These are phyloP conservation scores for Elaeagnus macrophylla DNA, from an alignment of 306 rosid genomes.

Conservation along the genomic window DNA sequence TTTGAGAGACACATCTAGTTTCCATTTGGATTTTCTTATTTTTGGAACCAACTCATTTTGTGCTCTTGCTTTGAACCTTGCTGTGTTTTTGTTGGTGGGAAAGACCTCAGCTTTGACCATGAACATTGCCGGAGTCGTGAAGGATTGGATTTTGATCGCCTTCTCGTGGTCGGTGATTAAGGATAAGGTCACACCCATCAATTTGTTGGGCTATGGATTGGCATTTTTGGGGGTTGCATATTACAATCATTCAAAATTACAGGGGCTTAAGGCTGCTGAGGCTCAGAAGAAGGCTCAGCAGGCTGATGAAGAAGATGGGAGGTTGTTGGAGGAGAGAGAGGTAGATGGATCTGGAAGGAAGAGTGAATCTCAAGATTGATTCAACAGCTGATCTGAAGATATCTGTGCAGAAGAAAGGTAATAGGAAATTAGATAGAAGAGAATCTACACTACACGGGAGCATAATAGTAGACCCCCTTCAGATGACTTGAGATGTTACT, in stretches of 20 bases:
- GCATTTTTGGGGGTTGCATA: no score
- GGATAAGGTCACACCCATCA: slow-evolving; percentile 76
- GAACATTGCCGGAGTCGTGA: slow-evolving; percentile 97
- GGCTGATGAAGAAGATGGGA: slow-evolving; percentile 82
- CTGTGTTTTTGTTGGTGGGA: slow-evolving; percentile 81
- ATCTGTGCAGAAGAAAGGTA: background rate
- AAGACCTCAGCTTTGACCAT: slow-evolving; percentile 95
- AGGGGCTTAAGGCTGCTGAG: slow-evolving; percentile 80
- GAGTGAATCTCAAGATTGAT: slow-evolving; percentile 53
- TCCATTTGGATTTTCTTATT: slow-evolving; percentile 49
- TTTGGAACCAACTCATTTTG: slow-evolving; percentile 76
- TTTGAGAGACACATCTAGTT: slow-evolving; percentile 67
- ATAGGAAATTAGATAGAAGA: slow-evolving; percentile 5
- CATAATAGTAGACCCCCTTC: no score
- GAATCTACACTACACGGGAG: slow-evolving; percentile 1
- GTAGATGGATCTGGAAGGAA: slow-evolving; percentile 55
- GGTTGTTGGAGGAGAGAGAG: slow-evolving; percentile 66
- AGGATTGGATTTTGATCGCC: slow-evolving; percentile 90
- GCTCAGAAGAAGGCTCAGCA: slow-evolving; percentile 82
- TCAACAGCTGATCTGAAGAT: slow-evolving; percentile 13
- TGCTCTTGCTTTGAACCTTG: slow-evolving; percentile 82
- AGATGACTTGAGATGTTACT: no score
- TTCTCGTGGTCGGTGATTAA: slow-evolving; percentile 98
- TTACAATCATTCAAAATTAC: slow-evolving; percentile 85
- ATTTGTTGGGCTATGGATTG: slow-evolving; percentile 80